A percentile compares a stretch with the other conserved stretches of the same genome.
Evolutionary conservation across 1,139 yeast genomes (phyloP).

Genomic region (Kodamaea derodonti): DNA sequence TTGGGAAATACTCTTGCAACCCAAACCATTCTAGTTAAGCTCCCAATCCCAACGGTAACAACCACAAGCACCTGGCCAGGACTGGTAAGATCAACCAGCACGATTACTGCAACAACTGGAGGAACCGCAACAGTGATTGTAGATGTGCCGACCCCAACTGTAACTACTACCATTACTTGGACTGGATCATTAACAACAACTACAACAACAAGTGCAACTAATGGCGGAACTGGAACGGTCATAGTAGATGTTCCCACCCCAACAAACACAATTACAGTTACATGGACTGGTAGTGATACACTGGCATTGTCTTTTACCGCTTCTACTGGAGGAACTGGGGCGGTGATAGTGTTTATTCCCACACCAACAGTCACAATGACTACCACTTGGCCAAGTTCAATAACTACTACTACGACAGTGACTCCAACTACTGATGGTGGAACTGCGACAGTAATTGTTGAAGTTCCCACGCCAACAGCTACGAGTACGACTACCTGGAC

Average conservation of each 20-base stretch:
- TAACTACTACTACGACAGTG: not conserved
- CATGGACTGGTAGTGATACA: constrained; percentile 9
- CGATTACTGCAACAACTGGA: constrained; percentile 7
- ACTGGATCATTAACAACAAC: constrained; percentile 8
- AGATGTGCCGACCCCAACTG: constrained; percentile 13
- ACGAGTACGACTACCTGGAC: constrained; percentile 7
- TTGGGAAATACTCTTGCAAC: constrained; percentile 5
- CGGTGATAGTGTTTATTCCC: constrained; percentile 18
- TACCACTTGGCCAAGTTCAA: constrained; percentile 5
- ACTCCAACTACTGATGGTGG: not conserved
- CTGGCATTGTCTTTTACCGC: constrained; percentile 1
- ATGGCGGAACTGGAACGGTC: constrained; percentile 11
- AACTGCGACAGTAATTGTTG: constrained; percentile 7
- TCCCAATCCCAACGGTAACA: constrained; percentile 13
- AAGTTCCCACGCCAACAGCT: constrained; percentile 8
- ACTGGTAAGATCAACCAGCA: constrained; percentile 4
- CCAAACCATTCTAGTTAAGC: constrained; percentile 12
- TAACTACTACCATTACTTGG: constrained; percentile 12
- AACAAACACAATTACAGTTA: constrained; percentile 10
- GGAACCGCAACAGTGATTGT: constrained; percentile 15
- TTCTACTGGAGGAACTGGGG: constrained; percentile 2
- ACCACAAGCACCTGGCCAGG: constrained; percentile 3
- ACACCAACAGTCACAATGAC: constrained; percentile 11
- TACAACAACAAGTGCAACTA: constrained; percentile 7
- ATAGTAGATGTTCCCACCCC: constrained; percentile 14